Evolutionary conservation across 1,284 basidiomycete genomes (phyloP).

Genomic region (Austroboletus olivaceoglutinosus): DNA sequence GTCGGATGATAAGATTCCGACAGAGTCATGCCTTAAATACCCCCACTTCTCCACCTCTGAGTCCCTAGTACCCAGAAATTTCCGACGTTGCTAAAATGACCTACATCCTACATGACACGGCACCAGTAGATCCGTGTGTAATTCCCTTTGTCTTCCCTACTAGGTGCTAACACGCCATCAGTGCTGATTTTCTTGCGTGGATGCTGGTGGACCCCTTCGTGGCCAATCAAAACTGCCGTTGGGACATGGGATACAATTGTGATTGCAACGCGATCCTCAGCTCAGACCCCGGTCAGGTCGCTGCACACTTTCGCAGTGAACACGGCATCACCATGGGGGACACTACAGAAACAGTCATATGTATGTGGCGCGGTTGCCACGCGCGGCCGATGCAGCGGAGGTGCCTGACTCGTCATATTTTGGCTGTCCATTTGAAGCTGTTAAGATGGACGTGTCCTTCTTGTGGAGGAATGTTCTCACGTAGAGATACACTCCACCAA

Average conservation of each 20-base stretch:
- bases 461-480: neutral
- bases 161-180: neutral
- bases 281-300: neutral
- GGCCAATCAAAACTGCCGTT: neutral
- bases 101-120: neutral
- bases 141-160: neutral
- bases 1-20: no score
- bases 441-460: conserved; percentile 1
- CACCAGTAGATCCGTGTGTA: neutral
- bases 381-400: neutral
- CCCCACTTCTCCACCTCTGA: neutral
- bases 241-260: neutral
- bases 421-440: conserved; percentile 1
- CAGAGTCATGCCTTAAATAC: neutral
- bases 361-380: conserved; percentile 3
- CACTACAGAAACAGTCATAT: neutral
- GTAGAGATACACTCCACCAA: neutral
- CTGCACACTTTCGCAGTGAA: conserved; percentile 1
- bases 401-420: conserved; percentile 1
- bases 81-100: neutral
- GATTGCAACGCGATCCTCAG: neutral
- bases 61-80: neutral
- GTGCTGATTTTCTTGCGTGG: neutral
- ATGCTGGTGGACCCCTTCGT: neutral
- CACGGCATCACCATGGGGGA: neutral